Percentiles rank a stretch among this genome's conserved stretches.
Conservation (phyloP, 2,329 filamentous ascomycete genomes). For the Xylaria sp. region DNA sequence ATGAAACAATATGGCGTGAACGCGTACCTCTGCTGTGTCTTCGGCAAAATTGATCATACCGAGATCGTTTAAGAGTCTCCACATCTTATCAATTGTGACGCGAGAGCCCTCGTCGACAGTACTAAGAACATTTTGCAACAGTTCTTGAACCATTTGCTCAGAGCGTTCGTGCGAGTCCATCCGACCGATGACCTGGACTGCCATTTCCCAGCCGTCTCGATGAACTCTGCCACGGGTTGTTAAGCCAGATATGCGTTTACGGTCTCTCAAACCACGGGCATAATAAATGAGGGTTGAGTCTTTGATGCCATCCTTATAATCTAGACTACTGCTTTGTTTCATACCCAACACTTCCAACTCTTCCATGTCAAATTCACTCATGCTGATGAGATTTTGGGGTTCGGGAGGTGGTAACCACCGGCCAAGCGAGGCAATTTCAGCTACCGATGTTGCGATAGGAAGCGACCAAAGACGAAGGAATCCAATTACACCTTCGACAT, state of each 20-base stretch:
- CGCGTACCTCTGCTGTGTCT: conserved; percentile 81
- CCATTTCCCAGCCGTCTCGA: conserved; percentile 88
- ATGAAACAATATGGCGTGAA: conserved; percentile 2
- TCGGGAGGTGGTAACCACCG: conserved; percentile 79
- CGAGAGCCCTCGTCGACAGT: conserved; percentile 73
- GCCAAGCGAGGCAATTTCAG: conserved; percentile 84
- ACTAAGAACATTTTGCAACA: conserved; percentile 75
- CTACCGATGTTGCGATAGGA: conserved; percentile 79
- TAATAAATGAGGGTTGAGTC: conserved; percentile 84
- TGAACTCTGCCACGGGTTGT: conserved; percentile 50
- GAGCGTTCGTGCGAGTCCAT: conserved; percentile 79
- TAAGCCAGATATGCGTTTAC: conserved; percentile 59
- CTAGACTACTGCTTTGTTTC: conserved; percentile 64
- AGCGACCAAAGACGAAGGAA: conserved; percentile 84
- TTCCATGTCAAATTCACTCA: conserved; percentile 80
- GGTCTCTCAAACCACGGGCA: conserved; percentile 72
- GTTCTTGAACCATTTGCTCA: conserved; percentile 76
- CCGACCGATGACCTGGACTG: conserved; percentile 83
- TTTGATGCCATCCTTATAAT: conserved; percentile 74
- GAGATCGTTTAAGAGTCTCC: conserved; percentile 79
- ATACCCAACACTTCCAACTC: conserved; percentile 86
- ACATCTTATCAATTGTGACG: conserved; percentile 82
- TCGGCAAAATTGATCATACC: conserved; percentile 83
- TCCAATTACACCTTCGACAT: conserved; percentile 78
- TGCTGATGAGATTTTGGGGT: conserved; percentile 63